Evolutionary conservation across 257 asterid species (phyloP), one percentile per base, ranked within the genome.

Genomic region (Coffea canephora): DNA sequence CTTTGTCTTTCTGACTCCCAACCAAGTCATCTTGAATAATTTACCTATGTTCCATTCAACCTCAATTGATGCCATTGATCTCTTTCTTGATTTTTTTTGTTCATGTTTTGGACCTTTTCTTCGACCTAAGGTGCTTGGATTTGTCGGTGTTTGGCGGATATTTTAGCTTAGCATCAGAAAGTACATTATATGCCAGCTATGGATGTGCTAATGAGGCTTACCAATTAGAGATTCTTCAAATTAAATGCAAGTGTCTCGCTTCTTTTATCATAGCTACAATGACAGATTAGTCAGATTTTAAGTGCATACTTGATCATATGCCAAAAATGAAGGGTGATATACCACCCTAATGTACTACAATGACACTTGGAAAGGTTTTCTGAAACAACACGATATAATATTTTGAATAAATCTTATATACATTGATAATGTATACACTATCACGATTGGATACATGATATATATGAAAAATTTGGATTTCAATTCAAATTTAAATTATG

Each of bases 1-100:
- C 78, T 64, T 73, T 67, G 7, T 80, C 75, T 74, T 67, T 67
- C 71, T 73, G 71, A 67, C 79, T 64, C 72, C 52, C 46, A 7
- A 54, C 31, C 15, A 27, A 27, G 36, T 74, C 69, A 62, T 71
- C 66, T 59, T 43, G 50, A 55, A 23, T 41, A 46, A 16, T 71
- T 78, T 52, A 57, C 43, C 4, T 25, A 2, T 59, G 8, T 10
- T 10, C 16, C 2, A 9, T 68, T 6, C 48, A 64, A 62, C 72
- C 48, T 75, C 54, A 12, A 41, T 36, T 4, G 36, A 2, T 0
- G 36, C 62, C 41, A 55, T 54, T 39, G 43, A 39, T 59, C 36
- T 39, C 59, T n/a, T 46, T 71, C 11, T 46, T 23, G 41, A 14
- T 59, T 76, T 31, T 31, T 31, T 68, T 5, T 23, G 16, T 50